phyloP scores from a whole-genome alignment of 2,329 filamentous ascomycete species.

The Furcasterigmium sp. region DNA sequence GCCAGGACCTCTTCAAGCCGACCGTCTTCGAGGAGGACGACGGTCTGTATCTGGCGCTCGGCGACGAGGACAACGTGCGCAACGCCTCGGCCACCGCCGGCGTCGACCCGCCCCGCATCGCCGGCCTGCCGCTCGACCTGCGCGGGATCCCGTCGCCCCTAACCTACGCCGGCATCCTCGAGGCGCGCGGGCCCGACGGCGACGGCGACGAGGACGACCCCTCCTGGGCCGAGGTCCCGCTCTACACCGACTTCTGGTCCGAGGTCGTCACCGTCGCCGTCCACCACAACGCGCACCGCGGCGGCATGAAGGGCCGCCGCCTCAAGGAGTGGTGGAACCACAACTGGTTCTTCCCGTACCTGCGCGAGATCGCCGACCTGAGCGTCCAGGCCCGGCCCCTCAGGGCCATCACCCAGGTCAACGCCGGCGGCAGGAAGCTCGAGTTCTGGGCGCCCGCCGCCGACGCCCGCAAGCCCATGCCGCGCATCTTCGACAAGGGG shows the following conservation, averaged over 20 bases:
- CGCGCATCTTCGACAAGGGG: constrained; percentile 6
- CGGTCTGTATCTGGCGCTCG: constrained; percentile 17
- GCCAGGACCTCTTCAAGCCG: constrained; percentile 21
- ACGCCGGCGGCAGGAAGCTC: constrained; percentile 8
- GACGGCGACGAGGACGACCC: background rate
- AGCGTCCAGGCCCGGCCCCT: constrained; percentile 9
- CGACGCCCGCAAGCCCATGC: constrained; percentile 4
- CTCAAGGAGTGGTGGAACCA: constrained; percentile 16
- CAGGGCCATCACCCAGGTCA: constrained; percentile 7
- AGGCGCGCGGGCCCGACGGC: background rate
- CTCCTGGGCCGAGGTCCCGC: constrained; percentile 8
- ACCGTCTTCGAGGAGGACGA: constrained; percentile 21
- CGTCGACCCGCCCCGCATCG: constrained; percentile 16
- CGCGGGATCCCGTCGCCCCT: background rate
- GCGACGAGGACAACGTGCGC: constrained; percentile 11
- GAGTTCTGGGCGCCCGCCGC: constrained; percentile 17
- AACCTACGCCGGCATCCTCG: background rate
- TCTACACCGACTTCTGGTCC: constrained; percentile 18
- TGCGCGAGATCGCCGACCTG: constrained; percentile 12
- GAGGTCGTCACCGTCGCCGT: constrained; percentile 14
- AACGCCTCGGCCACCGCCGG: constrained; percentile 13
- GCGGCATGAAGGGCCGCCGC: constrained; percentile 15
- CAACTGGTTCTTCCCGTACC: constrained; percentile 16
- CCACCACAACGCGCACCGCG: constrained; percentile 16
- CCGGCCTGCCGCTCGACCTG: constrained; percentile 14